phyloP scores from a whole-genome alignment of 148 eudicot species.

The Cornus florida region DNA sequence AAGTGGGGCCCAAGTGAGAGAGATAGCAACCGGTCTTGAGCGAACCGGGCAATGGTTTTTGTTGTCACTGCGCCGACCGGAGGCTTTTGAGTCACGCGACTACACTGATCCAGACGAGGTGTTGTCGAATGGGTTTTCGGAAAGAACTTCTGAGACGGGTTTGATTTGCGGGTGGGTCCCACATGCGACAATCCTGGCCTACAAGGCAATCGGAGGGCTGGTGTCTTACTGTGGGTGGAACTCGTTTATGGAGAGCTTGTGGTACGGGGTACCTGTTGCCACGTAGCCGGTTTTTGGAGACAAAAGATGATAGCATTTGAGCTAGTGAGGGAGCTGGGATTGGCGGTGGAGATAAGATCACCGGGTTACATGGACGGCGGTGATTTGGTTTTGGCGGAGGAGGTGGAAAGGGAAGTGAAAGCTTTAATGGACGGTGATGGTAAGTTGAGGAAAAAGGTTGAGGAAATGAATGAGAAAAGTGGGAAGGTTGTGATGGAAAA shows the following conservation, averaged over 20 bases:
- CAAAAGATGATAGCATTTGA: constrained; percentile 50
- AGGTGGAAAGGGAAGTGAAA: constrained; percentile 19
- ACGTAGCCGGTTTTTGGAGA: constrained; percentile 45
- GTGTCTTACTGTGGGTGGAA: constrained; percentile 67
- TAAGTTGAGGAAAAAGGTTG: constrained; percentile 17
- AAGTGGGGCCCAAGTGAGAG: constrained; percentile 34
- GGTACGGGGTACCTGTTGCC: constrained; percentile 46
- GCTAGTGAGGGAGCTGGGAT: constrained; percentile 32
- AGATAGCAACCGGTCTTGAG: constrained; percentile 53
- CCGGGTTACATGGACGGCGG: constrained; percentile 13
- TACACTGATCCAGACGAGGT: constrained; percentile 7
- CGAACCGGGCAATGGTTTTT: constrained; percentile 33
- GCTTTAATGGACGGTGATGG: constrained; percentile 19
- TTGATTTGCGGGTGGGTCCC: constrained; percentile 43
- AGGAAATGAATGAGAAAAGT: constrained; percentile 24
- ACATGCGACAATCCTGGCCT: constrained; percentile 34
- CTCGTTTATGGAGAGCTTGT: constrained; percentile 44
- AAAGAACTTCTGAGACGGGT: constrained; percentile 27
- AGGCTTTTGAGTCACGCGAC: constrained; percentile 9
- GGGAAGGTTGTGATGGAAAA: constrained; percentile 17
- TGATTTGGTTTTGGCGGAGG: constrained; percentile 14
- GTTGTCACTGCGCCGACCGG: constrained; percentile 37
- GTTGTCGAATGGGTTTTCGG: constrained; percentile 41
- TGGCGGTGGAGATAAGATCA: constrained; percentile 43
- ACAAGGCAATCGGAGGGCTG: constrained; percentile 39